Base-by-base conservation (phyloP, 2,329 filamentous ascomycete species). In the Talaromyces sp. region DNA sequence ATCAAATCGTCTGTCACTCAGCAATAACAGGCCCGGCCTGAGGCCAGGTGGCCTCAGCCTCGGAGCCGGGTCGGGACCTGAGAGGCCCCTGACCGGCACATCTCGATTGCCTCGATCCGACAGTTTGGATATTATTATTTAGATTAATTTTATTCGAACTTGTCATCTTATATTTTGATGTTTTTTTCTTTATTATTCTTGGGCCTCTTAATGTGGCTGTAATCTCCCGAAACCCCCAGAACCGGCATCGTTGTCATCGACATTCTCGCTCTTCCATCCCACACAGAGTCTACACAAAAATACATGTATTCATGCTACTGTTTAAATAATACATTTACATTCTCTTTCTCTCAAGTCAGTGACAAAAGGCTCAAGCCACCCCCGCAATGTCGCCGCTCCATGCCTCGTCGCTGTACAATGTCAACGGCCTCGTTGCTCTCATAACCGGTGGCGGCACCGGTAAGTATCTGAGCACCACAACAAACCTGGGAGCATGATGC, bases 401-500 rank as follows among this genome's bases (percentile, higher is more conserved):
- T 19, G 52, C 52, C 52, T 54, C 52, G 52, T 54, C 52, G 31
- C 31, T 54, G 52, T 54, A 54, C 24, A 38, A 51, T 21, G 58
- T 57, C 32, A 51, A 63, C 26, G 83, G 82, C 21, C 72, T 87
- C 11, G 82, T 87, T 3, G 84, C 82, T 5, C 78, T 86, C 32
- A 77, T 88, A 59, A 88, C 85, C 0, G 84, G 85, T 4, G 85
- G 84, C 32, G 84, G 84, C 29, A 81, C 81, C 59, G 83, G 83
- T 85, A 64, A 57, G 73, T 65, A 26, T 51, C 17, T 43, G 31
- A 11, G 31, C 38, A 31, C 53, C 54, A 11, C 32, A 29, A 29
- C 6, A 35, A 17, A 35, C 32, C 32, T n/a, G 35, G 17, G 35
- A 17, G n/a, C 35, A 38, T 3, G 32, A 35, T 35, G 32, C 14